phyloP scores from a whole-genome alignment of 23 red algal genomes.

The Gracilariopsis chorda region DNA sequence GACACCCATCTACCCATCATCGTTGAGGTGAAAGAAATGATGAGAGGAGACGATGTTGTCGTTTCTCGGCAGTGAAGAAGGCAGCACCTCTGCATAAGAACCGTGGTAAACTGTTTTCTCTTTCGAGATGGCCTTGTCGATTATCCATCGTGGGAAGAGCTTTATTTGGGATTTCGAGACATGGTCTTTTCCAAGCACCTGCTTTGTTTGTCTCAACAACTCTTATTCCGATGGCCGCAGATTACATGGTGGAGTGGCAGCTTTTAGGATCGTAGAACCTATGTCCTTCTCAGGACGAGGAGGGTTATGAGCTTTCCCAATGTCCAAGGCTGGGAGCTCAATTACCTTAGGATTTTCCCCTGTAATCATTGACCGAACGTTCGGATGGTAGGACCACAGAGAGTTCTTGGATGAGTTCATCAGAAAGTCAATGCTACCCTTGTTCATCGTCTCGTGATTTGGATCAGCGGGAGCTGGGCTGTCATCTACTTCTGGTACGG shows the following conservation, averaged over 20 bases:
- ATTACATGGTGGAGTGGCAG: background rate
- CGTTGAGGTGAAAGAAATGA: constrained; percentile 43
- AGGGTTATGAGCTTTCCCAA: background rate
- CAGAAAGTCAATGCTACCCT: too few species aligned
- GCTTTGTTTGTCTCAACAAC: background rate
- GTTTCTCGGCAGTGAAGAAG: background rate
- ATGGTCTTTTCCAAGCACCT: background rate
- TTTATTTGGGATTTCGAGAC: background rate
- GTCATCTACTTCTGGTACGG: too few species aligned
- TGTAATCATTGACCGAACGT: background rate
- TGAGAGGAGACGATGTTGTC: constrained; percentile 11
- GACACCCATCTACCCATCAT: background rate
- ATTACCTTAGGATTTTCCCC: background rate
- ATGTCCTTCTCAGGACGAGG: constrained; percentile 14
- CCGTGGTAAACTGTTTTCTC: constrained; percentile 17
- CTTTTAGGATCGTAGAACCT: background rate
- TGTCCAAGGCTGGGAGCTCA: background rate
- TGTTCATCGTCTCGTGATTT: too few species aligned
- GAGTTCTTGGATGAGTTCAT: too few species aligned
- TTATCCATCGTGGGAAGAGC: constrained; percentile 14
- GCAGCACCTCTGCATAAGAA: background rate
- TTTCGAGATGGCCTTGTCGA: constrained; percentile 11
- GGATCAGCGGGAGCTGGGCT: too few species aligned
- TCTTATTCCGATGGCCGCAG: background rate
- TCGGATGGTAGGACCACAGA: background rate